Evolutionary conservation across 176 grass and related monocot genomes (phyloP), one percentile per base, ranked within the genome.

Genomic region (Phoenix dactylifera): DNA sequence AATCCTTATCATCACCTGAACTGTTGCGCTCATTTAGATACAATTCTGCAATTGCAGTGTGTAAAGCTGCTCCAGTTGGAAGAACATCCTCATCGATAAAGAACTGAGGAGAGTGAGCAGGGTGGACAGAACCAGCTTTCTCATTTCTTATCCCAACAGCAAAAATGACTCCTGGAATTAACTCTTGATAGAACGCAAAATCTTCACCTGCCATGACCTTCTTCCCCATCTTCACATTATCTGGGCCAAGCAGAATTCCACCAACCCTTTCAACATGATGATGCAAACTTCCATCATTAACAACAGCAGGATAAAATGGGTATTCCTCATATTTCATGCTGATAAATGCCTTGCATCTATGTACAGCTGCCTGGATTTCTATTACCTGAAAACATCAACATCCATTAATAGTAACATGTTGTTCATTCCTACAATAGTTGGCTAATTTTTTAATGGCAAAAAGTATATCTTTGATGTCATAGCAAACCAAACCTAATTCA

Each of bases 191-290:
- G 69, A 97, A 91, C 7, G 87, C 76, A 35, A 97, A 97, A 62
- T 91, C 92, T 78, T 97, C 92, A 25, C 92, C 87, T 0, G 87
- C 93, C 93, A 97, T 97, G 52, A 91, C 76, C 75, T 91, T 91
- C 56, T 78, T 59, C 10, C 81, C 84, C 0, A 69, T 82, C 26
- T 59, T 77, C 70, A 97, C 77, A 60, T 85, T 97, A 49, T 80
- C 77, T 55, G 62, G 58, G 24, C 92, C 87, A 60, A 97, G 78
- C 24, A 91, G 24, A 52, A 58, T 52, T 55, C 56, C 67, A 15
- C 78, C 69, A 4, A 97, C 74, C 24, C 75, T 61, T 72, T 85
- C 64, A n/a, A 97, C 68, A 57, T 90, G 80, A 49, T 71, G 57
- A 76, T 90, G 78, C 20, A 91, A 56, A 53, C 29, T 79, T 55